Evolutionary conservation across 176 grass and related monocot species (phyloP).

Genomic region (Aegilops longissima): DNA sequence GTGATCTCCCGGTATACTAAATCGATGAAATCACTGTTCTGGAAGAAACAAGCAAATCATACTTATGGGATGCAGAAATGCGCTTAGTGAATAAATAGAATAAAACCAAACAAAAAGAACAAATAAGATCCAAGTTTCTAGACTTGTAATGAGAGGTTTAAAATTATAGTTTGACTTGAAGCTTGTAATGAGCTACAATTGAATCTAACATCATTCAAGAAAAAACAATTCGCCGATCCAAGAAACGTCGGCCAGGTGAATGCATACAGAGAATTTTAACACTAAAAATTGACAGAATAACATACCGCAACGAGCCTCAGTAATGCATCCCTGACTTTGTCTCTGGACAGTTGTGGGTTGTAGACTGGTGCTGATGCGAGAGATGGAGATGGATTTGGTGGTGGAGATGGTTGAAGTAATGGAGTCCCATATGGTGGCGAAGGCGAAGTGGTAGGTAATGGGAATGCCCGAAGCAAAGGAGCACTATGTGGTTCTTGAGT

Average conservation of each 20-base stretch:
- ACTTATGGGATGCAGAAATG: neutral
- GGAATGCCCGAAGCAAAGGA: conserved; percentile 61
- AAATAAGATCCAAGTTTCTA: neutral
- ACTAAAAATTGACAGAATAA: neutral
- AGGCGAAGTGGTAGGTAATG: conserved; percentile 33
- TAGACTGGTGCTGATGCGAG: conserved; percentile 41
- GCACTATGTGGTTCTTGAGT: conserved; percentile 45
- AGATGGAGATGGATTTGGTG: conserved; percentile 44
- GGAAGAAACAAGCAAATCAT: neutral
- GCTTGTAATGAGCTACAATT: neutral
- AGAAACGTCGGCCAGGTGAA: too few relatives aligned
- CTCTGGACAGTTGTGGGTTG: conserved; percentile 35
- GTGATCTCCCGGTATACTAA: conserved; percentile 55
- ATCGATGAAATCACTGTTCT: conserved; percentile 55
- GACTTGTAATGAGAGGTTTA: neutral
- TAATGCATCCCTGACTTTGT: conserved; percentile 52
- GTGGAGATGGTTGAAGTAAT: conserved; percentile 51
- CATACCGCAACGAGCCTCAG: conserved; percentile 58
- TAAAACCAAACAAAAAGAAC: neutral
- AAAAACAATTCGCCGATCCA: neutral
- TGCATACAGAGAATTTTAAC: too few relatives aligned
- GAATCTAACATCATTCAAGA: neutral
- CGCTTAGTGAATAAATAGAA: neutral
- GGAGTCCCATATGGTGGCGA: conserved; percentile 57
- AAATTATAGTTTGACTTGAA: neutral